Conservation (phyloP, 306 rosid species). For the Sphenostylis stenocarpa region DNA sequence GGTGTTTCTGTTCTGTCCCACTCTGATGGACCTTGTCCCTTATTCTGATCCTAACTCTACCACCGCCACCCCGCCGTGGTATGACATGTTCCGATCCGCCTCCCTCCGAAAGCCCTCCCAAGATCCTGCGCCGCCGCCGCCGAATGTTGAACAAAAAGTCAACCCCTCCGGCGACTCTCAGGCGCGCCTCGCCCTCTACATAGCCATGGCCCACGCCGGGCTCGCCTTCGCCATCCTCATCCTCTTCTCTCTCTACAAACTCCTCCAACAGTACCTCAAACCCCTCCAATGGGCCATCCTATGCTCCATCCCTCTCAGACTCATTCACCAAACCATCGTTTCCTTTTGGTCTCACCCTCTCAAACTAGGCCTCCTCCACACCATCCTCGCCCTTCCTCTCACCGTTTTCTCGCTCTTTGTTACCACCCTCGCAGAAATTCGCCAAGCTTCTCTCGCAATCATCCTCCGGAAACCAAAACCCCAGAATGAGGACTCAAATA, state of each 20-base stretch:
- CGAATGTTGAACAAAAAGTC: constrained; percentile 18
- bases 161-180: constrained; percentile 61
- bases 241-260: constrained; percentile 53
- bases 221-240: constrained; percentile 58
- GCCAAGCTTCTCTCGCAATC: constrained; percentile 38
- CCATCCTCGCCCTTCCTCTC: constrained; percentile 64
- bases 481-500: constrained; percentile 10
- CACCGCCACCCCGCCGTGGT: constrained; percentile 56
- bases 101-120: constrained; percentile 52
- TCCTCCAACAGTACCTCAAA: constrained; percentile 63
- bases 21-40: constrained; percentile 59
- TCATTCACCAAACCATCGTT: constrained; percentile 65
- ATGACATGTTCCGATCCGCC: constrained; percentile 85
- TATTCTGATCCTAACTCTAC: constrained; percentile 49
- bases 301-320: constrained; percentile 84
- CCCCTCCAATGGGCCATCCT: constrained; percentile 86
- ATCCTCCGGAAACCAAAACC: constrained; percentile 49
- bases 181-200: constrained; percentile 73
- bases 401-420: constrained; percentile 54
- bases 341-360: constrained; percentile 79
- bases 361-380: constrained; percentile 60
- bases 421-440: constrained; percentile 61
- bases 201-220: constrained; percentile 94
- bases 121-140: constrained; percentile 13
- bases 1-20: neutral